A percentile compares a stretch with the other conserved stretches of the same genome.
These are phyloP conservation scores for Cichorium intybus DNA, from an alignment of 140 eudicot genomes.

Conservation along the genomic window DNA sequence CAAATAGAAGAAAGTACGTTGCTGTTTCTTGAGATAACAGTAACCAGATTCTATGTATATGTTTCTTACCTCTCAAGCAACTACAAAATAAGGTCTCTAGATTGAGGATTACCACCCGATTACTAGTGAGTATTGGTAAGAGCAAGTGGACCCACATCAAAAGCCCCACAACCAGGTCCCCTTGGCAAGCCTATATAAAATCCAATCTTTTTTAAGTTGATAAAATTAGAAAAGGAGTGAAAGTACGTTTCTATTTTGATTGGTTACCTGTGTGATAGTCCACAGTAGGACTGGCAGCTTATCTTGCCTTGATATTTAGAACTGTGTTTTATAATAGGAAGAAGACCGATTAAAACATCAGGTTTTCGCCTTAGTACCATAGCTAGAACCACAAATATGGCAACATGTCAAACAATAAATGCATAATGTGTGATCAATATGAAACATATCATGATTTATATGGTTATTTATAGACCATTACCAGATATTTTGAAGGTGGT, in stretches of 20 bases:
- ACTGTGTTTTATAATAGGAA: conserved; percentile 42
- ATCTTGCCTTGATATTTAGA: conserved; percentile 55
- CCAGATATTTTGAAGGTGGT: conserved; percentile 60
- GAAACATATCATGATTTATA: too few species aligned
- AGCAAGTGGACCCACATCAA: conserved; percentile 55
- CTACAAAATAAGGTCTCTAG: conserved; percentile 56
- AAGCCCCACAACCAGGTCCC: conserved; percentile 55
- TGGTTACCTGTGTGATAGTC: conserved; percentile 47
- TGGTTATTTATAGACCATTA: conserved; percentile 6
- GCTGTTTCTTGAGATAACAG: too few species aligned
- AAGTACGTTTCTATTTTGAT: too few species aligned
- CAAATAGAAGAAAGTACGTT: too few species aligned
- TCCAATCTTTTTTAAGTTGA: neutral
- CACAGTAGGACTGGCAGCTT: conserved; percentile 51
- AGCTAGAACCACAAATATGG: conserved; percentile 58
- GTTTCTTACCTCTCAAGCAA: conserved; percentile 56
- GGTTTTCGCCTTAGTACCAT: conserved; percentile 49
- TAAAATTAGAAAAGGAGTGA: too few species aligned
- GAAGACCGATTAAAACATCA: conserved; percentile 43
- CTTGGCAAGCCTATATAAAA: conserved; percentile 45
- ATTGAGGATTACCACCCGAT: conserved; percentile 51
- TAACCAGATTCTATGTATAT: too few species aligned
- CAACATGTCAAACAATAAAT: conserved; percentile 36
- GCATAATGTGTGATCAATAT: neutral
- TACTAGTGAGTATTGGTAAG: conserved; percentile 41